Evolutionary conservation across 2,329 filamentous ascomycete species (phyloP).

Genomic region (Hyphodiscus sp.): DNA sequence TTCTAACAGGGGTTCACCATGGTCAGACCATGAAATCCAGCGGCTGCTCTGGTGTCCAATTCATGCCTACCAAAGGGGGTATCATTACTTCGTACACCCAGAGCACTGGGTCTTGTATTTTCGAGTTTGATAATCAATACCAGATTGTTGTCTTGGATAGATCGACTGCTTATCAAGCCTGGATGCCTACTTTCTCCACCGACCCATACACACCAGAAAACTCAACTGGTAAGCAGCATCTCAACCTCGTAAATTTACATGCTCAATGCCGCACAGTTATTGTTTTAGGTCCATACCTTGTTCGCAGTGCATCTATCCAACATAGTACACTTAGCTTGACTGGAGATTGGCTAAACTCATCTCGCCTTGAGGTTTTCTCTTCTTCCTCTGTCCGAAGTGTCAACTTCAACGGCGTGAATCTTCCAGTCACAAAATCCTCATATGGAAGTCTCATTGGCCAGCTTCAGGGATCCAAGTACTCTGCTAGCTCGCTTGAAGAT

Average conservation of each 20-base stretch:
- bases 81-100: slow-evolving; percentile 45
- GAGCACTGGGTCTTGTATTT: slow-evolving; percentile 38
- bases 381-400: slow-evolving; percentile 38
- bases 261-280: slow-evolving; percentile 34
- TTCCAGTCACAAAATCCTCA: slow-evolving; percentile 30
- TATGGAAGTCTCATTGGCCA: slow-evolving; percentile 35
- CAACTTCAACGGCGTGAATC: slow-evolving; percentile 43
- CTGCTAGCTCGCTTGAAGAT: background rate
- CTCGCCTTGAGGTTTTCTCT: slow-evolving; percentile 41
- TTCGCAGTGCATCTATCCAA: slow-evolving; percentile 37
- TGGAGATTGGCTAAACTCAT: slow-evolving; percentile 39
- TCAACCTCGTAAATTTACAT: background rate
- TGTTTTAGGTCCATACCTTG: slow-evolving; percentile 46
- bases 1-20: slow-evolving; percentile 43
- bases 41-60: slow-evolving; percentile 36
- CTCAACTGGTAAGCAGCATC: slow-evolving; percentile 12
- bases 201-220: slow-evolving; percentile 29
- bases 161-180: slow-evolving; percentile 48
- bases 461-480: slow-evolving; percentile 8
- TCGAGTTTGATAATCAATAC: slow-evolving; percentile 41
- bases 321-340: slow-evolving; percentile 35
- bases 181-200: slow-evolving; percentile 43
- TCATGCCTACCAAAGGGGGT: slow-evolving; percentile 34
- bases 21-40: slow-evolving; percentile 42
- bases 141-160: slow-evolving; percentile 48